Percentiles rank a stretch among this genome's conserved stretches.
These are phyloP conservation scores for Aphanomyces stellatus DNA, from an alignment of 352 stramenopile genomes.

Conservation along the genomic window DNA sequence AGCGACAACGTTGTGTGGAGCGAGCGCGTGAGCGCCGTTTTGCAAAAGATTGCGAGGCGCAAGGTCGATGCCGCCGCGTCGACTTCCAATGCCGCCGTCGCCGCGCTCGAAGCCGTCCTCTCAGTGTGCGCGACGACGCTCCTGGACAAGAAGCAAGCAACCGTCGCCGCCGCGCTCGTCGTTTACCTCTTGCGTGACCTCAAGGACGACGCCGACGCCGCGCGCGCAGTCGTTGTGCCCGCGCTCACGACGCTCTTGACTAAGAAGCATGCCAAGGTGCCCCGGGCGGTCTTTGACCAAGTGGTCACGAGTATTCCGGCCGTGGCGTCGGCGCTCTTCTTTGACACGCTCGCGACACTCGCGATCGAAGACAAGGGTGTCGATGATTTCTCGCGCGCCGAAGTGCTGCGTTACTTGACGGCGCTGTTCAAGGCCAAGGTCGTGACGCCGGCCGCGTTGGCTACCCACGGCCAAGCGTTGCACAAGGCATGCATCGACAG, in stretches of 20 bases:
- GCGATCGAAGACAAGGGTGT: slow-evolving; percentile 33
- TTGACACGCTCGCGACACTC: slow-evolving; percentile 38
- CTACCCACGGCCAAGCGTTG: slow-evolving; percentile 27
- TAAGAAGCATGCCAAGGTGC: slow-evolving; percentile 78
- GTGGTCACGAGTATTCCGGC: slow-evolving; percentile 43
- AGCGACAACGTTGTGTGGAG: slow-evolving; percentile 30
- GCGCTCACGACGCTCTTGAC: slow-evolving; percentile 53
- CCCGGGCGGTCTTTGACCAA: slow-evolving; percentile 56
- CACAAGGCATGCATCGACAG: slow-evolving; percentile 33
- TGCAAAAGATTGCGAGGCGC: slow-evolving; percentile 17
- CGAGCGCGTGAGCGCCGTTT: slow-evolving; percentile 29
- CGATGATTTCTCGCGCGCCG: slow-evolving; percentile 70
- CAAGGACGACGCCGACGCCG: not conserved
- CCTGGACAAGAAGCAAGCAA: slow-evolving; percentile 18
- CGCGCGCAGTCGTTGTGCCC: slow-evolving; percentile 22
- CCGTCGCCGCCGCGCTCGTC: slow-evolving; percentile 38
- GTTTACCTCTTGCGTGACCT: slow-evolving; percentile 46
- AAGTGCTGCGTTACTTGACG: slow-evolving; percentile 67
- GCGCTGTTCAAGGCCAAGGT: slow-evolving; percentile 48
- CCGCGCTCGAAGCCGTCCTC: slow-evolving; percentile 5
- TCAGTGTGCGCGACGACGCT: not conserved
- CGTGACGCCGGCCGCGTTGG: slow-evolving; percentile 34
- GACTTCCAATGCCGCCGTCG: not conserved
- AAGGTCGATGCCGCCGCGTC: not conserved
- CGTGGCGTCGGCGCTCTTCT: slow-evolving; percentile 31